Evolutionary conservation across 2,329 filamentous ascomycete genomes (phyloP), one percentile per base, ranked within the genome.

Genomic region (Beauveria asiatica): DNA sequence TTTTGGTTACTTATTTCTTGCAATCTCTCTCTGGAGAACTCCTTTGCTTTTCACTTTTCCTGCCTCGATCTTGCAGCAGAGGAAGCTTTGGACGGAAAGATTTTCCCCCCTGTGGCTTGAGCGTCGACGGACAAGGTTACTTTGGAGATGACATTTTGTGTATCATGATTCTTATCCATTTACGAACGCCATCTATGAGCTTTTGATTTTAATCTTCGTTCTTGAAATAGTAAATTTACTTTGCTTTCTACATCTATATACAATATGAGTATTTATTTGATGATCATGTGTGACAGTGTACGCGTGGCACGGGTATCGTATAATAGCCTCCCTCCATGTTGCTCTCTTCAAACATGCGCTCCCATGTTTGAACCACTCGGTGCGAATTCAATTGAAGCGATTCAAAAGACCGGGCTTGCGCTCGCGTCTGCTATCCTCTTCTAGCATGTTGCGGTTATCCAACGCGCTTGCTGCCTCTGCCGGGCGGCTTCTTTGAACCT

Each of bases 151-250:
- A 41, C n/a, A 33, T 58, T 23, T 50, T 58, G 55, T 58, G 56
- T 45, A 58, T 44, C 37, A 51, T 39, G 46, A 61, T 52, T 62
- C 60, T 59, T 48, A 53, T 60, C 23, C 57, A 56, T 56, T 37
- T 42, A 42, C 45, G 30, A 21, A 11, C 4, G 25, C 8, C 33
- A 50, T 44, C 27, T 57, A 57, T 39, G 55, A 57, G 16, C 19
- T 39, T 41, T 48, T 27, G 41, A 50, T 56, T 49, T 37, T 27
- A 44, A 23, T 23, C 41, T 37, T 16, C 9, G 23, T 9, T 30
- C 13, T 42, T 50, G 55, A 21, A 21, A 30, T 44, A 25, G 30
- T 19, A 42, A 42, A 30, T 42, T 42, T 33, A 50, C 5, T 23
- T 33, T 17, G 21, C 10, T 49, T 33, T 57, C n/a, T 57, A 19